phyloP scores from a whole-genome alignment of 2,329 filamentous ascomycete species.

The Bipolaris oryzae region DNA sequence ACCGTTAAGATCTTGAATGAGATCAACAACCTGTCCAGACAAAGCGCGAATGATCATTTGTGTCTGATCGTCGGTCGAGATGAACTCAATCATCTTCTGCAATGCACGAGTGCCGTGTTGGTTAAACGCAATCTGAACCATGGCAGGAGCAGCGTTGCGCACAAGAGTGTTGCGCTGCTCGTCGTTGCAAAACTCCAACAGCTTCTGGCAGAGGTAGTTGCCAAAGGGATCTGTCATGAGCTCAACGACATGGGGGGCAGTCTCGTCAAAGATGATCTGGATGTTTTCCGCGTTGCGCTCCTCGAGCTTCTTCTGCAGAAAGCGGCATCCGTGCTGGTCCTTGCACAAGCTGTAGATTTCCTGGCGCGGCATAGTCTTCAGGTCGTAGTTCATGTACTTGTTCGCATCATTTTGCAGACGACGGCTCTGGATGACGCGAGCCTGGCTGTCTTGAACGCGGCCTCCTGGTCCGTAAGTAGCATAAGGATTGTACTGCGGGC shows the following conservation, averaged over 20 bases:
- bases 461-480: conserved; percentile 48
- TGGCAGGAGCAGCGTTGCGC: conserved; percentile 82
- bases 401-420: conserved; percentile 72
- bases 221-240: conserved; percentile 98
- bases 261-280: conserved; percentile 93
- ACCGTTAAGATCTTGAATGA: conserved; percentile 97
- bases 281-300: conserved; percentile 82
- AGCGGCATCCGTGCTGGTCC: conserved; percentile 96
- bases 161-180: conserved; percentile 93
- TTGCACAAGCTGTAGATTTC: conserved; percentile 92
- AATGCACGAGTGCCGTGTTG: conserved; percentile 95
- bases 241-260: conserved; percentile 90
- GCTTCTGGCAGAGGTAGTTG: conserved; percentile 98
- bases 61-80: conserved; percentile 80
- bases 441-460: conserved; percentile 74
- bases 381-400: conserved; percentile 80
- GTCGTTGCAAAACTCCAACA: conserved; percentile 93
- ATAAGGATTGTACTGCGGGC: conserved; percentile 39
- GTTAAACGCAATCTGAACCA: conserved; percentile 93
- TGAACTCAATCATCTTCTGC: conserved; percentile 99
- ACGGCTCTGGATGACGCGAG: conserved; percentile 75
- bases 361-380: conserved; percentile 75
- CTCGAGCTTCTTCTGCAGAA: conserved; percentile 95
- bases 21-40: conserved; percentile 81
- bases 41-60: conserved; percentile 86